phyloP scores from a whole-genome alignment of 225 moss, liverwort and hornwort genomes.

The Bryum argenteum region DNA sequence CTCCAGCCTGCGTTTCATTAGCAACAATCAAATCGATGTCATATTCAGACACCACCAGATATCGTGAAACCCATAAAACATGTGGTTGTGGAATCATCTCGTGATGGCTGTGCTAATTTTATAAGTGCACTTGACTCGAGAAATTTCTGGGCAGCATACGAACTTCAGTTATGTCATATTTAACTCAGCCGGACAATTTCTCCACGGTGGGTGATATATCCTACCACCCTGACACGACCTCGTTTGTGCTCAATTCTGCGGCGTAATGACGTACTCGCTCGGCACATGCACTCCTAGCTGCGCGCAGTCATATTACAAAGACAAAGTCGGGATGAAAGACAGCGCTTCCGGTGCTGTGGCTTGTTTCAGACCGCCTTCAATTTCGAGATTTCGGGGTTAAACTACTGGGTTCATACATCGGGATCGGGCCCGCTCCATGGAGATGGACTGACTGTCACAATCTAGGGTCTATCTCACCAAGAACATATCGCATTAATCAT shows the following conservation, averaged over 20 bases:
- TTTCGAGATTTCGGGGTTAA: constrained; percentile 13
- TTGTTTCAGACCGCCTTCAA: constrained; percentile 37
- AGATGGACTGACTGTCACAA: constrained; percentile 58
- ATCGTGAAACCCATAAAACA: no score
- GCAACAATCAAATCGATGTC: no score
- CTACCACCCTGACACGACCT: neutral
- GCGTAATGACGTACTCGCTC: neutral
- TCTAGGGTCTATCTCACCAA: no score
- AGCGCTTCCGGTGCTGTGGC: constrained; percentile 17
- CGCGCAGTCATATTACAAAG: constrained; percentile 21
- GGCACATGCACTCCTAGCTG: neutral
- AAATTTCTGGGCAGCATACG: neutral
- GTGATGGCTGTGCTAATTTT: no score
- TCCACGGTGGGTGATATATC: neutral
- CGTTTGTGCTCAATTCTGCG: constrained; percentile 17
- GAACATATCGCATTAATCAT: no score
- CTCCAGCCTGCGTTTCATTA: no score
- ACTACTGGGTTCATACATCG: rapidly evolving
- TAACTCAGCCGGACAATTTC: neutral
- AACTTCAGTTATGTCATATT: constrained; percentile 26
- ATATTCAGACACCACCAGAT: no score
- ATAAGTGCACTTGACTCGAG: neutral
- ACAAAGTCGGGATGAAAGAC: constrained; percentile 31
- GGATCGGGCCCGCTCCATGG: neutral
- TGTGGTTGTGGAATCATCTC: no score